A percentile compares a stretch with the other conserved stretches of the same genome.
These are phyloP conservation scores for Suhomyces ambrosiae DNA, from an alignment of 1,139 yeast genomes.

Conservation along the genomic window DNA sequence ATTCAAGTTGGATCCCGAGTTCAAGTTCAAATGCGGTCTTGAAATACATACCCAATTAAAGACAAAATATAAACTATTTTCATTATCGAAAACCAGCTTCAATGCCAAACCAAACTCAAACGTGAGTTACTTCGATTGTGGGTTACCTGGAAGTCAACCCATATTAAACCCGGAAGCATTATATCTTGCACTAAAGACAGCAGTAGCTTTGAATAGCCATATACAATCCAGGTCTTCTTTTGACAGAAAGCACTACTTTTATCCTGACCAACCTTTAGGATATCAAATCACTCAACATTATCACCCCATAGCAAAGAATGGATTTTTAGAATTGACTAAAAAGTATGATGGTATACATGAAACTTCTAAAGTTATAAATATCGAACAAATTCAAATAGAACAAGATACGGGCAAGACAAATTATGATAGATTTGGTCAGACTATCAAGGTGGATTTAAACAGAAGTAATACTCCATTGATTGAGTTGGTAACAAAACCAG, in stretches of 20 bases:
- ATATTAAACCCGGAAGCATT: slow-evolving; percentile 75
- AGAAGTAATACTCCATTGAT: slow-evolving; percentile 85
- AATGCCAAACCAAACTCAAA: slow-evolving; percentile 65
- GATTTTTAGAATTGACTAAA: slow-evolving; percentile 50
- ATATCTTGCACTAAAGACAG: slow-evolving; percentile 68
- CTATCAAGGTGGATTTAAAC: slow-evolving; percentile 70
- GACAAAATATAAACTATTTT: slow-evolving; percentile 75
- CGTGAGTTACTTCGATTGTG: slow-evolving; percentile 79
- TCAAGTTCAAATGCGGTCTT: slow-evolving; percentile 74
- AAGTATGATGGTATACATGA: slow-evolving; percentile 56
- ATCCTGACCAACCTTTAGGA: slow-evolving; percentile 95
- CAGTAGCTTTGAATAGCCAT: slow-evolving; percentile 65
- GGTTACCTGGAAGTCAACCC: slow-evolving; percentile 95
- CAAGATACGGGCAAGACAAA: slow-evolving; percentile 92
- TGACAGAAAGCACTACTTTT: slow-evolving; percentile 94
- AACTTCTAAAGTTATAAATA: slow-evolving; percentile 44
- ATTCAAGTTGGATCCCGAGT: slow-evolving; percentile 21
- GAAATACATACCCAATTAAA: slow-evolving; percentile 91
- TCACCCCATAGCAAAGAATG: slow-evolving; percentile 75
- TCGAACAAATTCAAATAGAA: slow-evolving; percentile 82
- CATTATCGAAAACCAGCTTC: slow-evolving; percentile 54
- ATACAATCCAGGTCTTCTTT: slow-evolving; percentile 64
- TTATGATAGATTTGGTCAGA: slow-evolving; percentile 49
- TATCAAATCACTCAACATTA: slow-evolving; percentile 93
- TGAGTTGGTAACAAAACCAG: slow-evolving; percentile 91